These are phyloP conservation scores for Pezicula rhizophila DNA, from an alignment of 2,329 filamentous ascomycete species.

Conservation along the genomic window DNA sequence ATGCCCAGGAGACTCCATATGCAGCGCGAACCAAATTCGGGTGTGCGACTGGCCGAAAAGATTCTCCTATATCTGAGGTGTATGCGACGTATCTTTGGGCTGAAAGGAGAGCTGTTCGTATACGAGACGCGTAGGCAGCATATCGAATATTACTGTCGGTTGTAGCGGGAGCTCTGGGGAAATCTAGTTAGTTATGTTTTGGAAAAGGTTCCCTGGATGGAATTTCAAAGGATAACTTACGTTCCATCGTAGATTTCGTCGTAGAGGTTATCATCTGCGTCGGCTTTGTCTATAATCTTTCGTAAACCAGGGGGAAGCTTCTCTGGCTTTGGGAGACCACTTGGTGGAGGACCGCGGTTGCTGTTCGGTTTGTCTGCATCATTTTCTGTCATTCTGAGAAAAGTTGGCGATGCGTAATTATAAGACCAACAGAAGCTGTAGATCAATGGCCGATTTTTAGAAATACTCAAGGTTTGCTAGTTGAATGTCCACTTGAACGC, in stretches of 20 bases:
- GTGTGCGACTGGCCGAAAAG: slow-evolving; percentile 87
- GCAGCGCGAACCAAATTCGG: slow-evolving; percentile 74
- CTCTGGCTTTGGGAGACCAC: slow-evolving; percentile 17
- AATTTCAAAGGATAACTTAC: slow-evolving; percentile 49
- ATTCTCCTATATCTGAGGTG: slow-evolving; percentile 93
- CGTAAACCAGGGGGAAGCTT: slow-evolving; percentile 52
- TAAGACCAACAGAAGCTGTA: neutral
- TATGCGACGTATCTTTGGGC: slow-evolving; percentile 97
- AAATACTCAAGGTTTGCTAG: no score
- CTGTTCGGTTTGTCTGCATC: slow-evolving; percentile 14
- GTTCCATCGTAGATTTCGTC: slow-evolving; percentile 73
- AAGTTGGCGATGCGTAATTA: neutral
- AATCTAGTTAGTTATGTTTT: slow-evolving; percentile 6
- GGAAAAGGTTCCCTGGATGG: slow-evolving; percentile 5
- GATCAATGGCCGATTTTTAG: neutral
- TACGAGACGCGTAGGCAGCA: slow-evolving; percentile 80
- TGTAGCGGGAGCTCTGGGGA: slow-evolving; percentile 61
- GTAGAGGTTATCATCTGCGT: slow-evolving; percentile 66
- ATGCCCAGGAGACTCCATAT: slow-evolving; percentile 89
- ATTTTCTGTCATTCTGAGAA: slow-evolving; percentile 19
- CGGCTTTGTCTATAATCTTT: slow-evolving; percentile 50
- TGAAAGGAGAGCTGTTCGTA: slow-evolving; percentile 80
- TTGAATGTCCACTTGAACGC: no score
- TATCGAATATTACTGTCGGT: slow-evolving; percentile 85
- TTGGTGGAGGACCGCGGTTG: slow-evolving; percentile 17